phyloP scores from a whole-genome alignment of 176 grass and related monocot species.

The Zea luxurians region DNA sequence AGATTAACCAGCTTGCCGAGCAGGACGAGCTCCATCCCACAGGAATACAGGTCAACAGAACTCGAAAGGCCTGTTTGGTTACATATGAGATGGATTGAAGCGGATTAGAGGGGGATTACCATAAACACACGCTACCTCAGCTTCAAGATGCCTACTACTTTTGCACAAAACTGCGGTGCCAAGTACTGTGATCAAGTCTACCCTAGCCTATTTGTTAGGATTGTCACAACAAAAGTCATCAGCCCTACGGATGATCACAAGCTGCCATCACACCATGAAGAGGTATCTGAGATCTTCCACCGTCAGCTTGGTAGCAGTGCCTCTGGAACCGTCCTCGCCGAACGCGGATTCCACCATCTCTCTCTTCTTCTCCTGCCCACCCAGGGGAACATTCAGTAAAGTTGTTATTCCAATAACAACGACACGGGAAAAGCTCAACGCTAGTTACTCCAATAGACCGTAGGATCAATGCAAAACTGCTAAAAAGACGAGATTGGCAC shows the following conservation, averaged over 20 bases:
- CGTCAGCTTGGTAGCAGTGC: constrained; percentile 62
- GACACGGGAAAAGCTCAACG: neutral
- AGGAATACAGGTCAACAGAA: no score
- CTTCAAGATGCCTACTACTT: constrained; percentile 13
- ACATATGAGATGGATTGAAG: no score
- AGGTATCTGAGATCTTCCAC: constrained; percentile 81
- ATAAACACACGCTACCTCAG: neutral
- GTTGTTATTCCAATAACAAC: neutral
- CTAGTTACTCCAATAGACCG: neutral
- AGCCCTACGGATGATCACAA: neutral
- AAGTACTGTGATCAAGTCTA: constrained; percentile 5
- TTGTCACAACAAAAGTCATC: neutral
- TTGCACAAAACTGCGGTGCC: neutral
- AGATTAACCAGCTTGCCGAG: no score
- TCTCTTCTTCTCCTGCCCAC: constrained; percentile 79
- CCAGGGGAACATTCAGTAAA: constrained; percentile 12
- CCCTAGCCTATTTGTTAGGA: neutral
- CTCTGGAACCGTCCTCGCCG: constrained; percentile 59
- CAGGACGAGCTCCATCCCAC: no score
- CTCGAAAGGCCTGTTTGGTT: no score
- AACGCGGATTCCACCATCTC: constrained; percentile 80
- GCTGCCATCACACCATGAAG: constrained; percentile 56
- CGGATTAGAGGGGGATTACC: neutral
- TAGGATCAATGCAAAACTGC: neutral
- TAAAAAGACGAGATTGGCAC: neutral